phyloP scores from a whole-genome alignment of 2,329 filamentous ascomycete species.

The Elsinoe batatas region DNA sequence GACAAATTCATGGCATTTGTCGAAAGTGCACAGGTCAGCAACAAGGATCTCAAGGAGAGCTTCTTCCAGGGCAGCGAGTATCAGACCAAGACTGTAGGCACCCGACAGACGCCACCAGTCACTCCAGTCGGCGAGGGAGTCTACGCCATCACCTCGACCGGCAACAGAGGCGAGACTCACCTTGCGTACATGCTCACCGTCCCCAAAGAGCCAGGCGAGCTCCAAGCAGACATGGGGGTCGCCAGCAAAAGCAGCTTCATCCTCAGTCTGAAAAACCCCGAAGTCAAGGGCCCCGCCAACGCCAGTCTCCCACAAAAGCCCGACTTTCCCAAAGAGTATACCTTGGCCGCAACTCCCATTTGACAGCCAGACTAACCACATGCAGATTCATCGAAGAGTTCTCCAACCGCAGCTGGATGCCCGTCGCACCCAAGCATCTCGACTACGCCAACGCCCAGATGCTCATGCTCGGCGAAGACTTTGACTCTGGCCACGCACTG shows the following conservation, averaged over 20 bases:
- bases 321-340: conserved; percentile 59
- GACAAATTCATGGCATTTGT: conserved; percentile 77
- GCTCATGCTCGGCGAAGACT: conserved; percentile 63
- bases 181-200: conserved; percentile 72
- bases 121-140: conserved; percentile 75
- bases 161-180: conserved; percentile 51
- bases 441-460: conserved; percentile 68
- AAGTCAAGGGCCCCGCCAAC: conserved; percentile 54
- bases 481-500: conserved; percentile 47
- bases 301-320: conserved; percentile 54
- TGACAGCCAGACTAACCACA: neutral
- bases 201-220: conserved; percentile 56
- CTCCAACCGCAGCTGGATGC: conserved; percentile 60
- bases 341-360: neutral
- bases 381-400: conserved; percentile 56
- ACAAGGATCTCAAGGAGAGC: conserved; percentile 60
- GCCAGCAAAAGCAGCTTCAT: conserved; percentile 65
- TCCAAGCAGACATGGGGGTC: conserved; percentile 68
- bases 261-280: conserved; percentile 70
- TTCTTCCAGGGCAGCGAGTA: conserved; percentile 62
- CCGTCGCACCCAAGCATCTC: conserved; percentile 61
- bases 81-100: conserved; percentile 64
- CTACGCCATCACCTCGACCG: conserved; percentile 66
- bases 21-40: conserved; percentile 58
- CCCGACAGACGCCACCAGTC: conserved; percentile 57